A percentile compares a stretch with the other conserved stretches of the same genome.
These are phyloP conservation scores for Vachellia pachyceras DNA, from an alignment of 306 rosid species.

Conservation along the genomic window DNA sequence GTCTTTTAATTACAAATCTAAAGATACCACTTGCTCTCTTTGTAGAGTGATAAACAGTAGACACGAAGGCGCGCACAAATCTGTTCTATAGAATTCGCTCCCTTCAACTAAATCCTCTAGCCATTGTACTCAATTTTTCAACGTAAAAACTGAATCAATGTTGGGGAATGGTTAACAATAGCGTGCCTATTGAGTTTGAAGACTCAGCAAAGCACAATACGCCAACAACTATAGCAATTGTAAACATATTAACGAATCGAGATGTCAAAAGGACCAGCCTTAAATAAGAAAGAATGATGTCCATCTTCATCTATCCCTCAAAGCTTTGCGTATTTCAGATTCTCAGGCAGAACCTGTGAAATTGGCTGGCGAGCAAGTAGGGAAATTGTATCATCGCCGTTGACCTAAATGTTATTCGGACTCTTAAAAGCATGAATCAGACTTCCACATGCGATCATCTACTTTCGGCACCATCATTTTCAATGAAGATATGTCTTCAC, in stretches of 20 bases:
- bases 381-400: constrained; percentile 1
- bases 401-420: constrained; percentile 35
- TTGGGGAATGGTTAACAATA: constrained; percentile 12
- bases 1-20: too few relatives aligned
- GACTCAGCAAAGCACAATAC: neutral
- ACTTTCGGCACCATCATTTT: constrained; percentile 15
- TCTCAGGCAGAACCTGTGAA: constrained; percentile 34
- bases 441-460: constrained; percentile 8
- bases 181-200: neutral
- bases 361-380: constrained; percentile 27
- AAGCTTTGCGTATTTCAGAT: constrained; percentile 20
- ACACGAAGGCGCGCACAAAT: neutral
- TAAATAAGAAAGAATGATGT: neutral
- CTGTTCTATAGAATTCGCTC: neutral
- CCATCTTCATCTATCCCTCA: constrained; percentile 1
- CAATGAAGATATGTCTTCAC: constrained; percentile 97
- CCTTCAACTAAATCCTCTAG: neutral
- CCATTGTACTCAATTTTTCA: neutral
- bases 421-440: constrained; percentile 29
- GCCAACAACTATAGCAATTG: neutral
- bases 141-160: neutral
- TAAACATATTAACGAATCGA: constrained; percentile 47
- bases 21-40: too few relatives aligned
- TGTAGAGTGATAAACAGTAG: neutral
- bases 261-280: constrained; percentile 30